Percentiles rank a stretch among this genome's conserved stretches.
Evolutionary conservation across 1,284 basidiomycete genomes (phyloP).

Genomic region (Fomes fomentarius): DNA sequence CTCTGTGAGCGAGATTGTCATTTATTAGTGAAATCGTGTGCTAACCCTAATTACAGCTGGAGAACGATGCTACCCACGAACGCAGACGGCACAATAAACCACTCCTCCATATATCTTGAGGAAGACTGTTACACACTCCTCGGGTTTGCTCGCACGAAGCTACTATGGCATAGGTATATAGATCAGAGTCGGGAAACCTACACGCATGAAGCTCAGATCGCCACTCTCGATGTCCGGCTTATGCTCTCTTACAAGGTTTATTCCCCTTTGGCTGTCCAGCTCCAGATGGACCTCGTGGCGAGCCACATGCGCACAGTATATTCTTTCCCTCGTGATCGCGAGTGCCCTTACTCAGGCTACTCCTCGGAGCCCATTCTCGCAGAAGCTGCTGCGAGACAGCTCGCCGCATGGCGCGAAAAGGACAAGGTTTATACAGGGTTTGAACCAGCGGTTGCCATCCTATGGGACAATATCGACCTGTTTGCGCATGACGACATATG

Average conservation of each 20-base stretch:
- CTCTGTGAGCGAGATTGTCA: neutral
- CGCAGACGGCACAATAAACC: neutral
- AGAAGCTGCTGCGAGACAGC: conserved; percentile 1
- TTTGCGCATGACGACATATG: neutral
- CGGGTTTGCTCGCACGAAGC: neutral
- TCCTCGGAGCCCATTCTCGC: conserved; percentile 14
- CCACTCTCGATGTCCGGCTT: conserved; percentile 2
- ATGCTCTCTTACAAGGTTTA: neutral
- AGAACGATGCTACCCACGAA: neutral
- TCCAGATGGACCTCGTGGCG: conserved; percentile 6
- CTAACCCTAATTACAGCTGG: neutral
- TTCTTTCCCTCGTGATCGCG: conserved; percentile 7
- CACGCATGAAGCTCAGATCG: neutral
- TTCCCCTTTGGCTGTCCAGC: neutral
- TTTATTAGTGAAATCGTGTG: neutral
- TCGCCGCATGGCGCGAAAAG: neutral
- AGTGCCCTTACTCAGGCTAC: conserved; percentile 13
- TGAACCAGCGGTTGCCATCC: conserved; percentile 1
- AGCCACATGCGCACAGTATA: conserved; percentile 14
- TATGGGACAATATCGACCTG: neutral
- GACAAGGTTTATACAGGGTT: too few relatives aligned
- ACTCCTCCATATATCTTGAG: too few relatives aligned
- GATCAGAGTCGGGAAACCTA: neutral
- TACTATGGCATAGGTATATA: neutral
- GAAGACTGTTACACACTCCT: too few relatives aligned